Base-by-base conservation (phyloP, 495 filamentous ascomycete genomes). In the Achaetomiella virescens region DNA sequence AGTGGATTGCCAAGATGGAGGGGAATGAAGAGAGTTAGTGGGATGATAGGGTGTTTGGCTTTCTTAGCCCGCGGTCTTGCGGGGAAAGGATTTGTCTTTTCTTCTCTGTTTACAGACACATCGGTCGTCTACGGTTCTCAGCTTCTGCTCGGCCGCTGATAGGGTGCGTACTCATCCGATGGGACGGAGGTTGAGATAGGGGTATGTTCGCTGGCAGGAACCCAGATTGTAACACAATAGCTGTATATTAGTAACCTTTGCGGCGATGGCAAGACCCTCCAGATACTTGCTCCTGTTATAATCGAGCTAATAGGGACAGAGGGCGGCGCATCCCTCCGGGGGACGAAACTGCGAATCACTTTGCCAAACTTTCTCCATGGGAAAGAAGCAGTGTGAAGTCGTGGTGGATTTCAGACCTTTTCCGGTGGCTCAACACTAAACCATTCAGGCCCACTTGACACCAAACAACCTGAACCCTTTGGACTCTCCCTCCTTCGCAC, bases 381-480 rank as follows among this genome's bases (percentile, higher is more conserved):
- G n/a, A n/a, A n/a, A n/a, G n/a, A n/a, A n/a, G n/a, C n/a, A n/a
- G n/a, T n/a, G n/a, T n/a, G n/a, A n/a, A n/a, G n/a, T n/a, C n/a
- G n/a, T n/a, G n/a, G n/a, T n/a, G n/a, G n/a, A n/a, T n/a, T n/a
- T n/a, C n/a, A n/a, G n/a, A n/a, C n/a, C n/a, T n/a, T n/a, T n/a
- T n/a, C n/a, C n/a, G n/a, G n/a, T n/a, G n/a, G n/a, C n/a, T n/a
- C n/a, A n/a, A n/a, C n/a, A n/a, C n/a, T n/a, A 18, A 20, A 1
- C 9, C 12, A 27, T 51, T n/a, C 22, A 51, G 15, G 17, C 22
- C 84, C 85, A 89, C 54, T 75, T 77, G 33, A 88, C 75, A 3
- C 86, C 86, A 67, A 88, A 86, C 14, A 89, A 66, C 51, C 61
- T 73, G 41, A 72, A 67, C 46, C 69, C 76, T 65, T 78, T 83